phyloP scores from a whole-genome alignment of 2,329 filamentous ascomycete species.

The Harringtonia aguacate region DNA sequence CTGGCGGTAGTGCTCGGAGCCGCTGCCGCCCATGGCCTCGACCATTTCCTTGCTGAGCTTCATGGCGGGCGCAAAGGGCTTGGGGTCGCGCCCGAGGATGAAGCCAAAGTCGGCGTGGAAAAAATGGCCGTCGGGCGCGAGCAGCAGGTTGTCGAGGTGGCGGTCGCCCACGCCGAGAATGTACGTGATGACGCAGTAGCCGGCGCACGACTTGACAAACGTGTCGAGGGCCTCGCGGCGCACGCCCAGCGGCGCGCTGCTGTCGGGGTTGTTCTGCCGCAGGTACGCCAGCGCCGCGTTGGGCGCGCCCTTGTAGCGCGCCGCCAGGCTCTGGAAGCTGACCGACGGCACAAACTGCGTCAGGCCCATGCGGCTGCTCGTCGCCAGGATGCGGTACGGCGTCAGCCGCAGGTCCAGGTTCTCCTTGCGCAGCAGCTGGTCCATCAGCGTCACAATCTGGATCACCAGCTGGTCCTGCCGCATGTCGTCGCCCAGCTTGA shows the following conservation, averaged over 20 bases:
- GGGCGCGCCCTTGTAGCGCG: conserved; percentile 58
- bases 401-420: conserved; percentile 92
- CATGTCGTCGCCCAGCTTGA: conserved; percentile 94
- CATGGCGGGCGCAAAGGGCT: conserved; percentile 94
- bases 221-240: conserved; percentile 90
- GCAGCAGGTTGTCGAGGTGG: conserved; percentile 87
- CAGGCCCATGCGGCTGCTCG: conserved; percentile 77
- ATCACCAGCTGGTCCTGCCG: conserved; percentile 96
- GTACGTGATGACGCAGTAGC: conserved; percentile 98
- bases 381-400: conserved; percentile 93
- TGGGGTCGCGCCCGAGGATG: conserved; percentile 92
- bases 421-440: conserved; percentile 87
- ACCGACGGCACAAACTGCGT: conserved; percentile 89
- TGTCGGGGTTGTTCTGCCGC: conserved; percentile 80
- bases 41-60: conserved; percentile 98
- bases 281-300: conserved; percentile 73
- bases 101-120: conserved; percentile 99
- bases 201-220: conserved; percentile 90
- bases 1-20: conserved; percentile 68
- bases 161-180: conserved; percentile 92
- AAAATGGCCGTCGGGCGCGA: conserved; percentile 85
- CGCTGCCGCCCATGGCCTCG: conserved; percentile 87
- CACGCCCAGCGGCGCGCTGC: conserved; percentile 69
- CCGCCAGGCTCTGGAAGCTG: conserved; percentile 70
- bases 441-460: conserved; percentile 95